A percentile compares a stretch with the other conserved stretches of the same genome.
phyloP scores from a whole-genome alignment of 352 stramenopile species.

The Phytophthora foliorum region DNA sequence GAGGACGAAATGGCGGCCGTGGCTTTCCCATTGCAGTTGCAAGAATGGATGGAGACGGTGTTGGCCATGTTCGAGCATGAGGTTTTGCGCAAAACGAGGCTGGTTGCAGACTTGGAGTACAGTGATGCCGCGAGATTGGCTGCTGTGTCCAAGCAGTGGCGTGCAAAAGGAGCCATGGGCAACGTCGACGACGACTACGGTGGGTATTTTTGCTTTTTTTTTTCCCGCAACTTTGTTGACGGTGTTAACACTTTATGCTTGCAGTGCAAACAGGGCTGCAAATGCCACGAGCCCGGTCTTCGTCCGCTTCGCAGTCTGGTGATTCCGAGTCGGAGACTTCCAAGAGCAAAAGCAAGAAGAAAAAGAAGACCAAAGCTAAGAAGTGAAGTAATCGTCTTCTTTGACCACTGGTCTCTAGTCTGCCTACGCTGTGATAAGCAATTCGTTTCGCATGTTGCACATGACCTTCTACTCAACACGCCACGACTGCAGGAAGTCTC shows the following conservation, averaged over 20 bases:
- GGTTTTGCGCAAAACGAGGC: conserved; percentile 58
- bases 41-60: conserved; percentile 86
- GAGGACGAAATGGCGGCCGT: conserved; percentile 28
- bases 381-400: conserved; percentile 20
- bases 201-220: conserved; percentile 28
- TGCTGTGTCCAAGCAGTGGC: conserved; percentile 57
- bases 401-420: conserved; percentile 12
- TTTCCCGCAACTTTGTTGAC: background rate
- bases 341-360: conserved; percentile 60
- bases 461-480: conserved; percentile 7
- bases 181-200: conserved; percentile 65
- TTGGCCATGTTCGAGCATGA: conserved; percentile 75
- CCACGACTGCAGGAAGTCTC: conserved; percentile 13
- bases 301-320: conserved; percentile 2
- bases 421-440: conserved; percentile 6
- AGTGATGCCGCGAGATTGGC: conserved; percentile 49
- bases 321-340: conserved; percentile 15
- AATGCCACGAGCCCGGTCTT: conserved; percentile 35
- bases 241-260: background rate
- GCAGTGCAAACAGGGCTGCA: conserved; percentile 56
- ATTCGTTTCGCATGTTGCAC: conserved; percentile 2
- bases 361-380: conserved; percentile 51
- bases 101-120: conserved; percentile 69
- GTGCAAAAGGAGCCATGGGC: conserved; percentile 39
- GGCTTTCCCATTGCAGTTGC: conserved; percentile 38